Evolutionary conservation across 2,329 filamentous ascomycete genomes (phyloP), one percentile per base, ranked within the genome.

Genomic region (Gremmenia infestans): DNA sequence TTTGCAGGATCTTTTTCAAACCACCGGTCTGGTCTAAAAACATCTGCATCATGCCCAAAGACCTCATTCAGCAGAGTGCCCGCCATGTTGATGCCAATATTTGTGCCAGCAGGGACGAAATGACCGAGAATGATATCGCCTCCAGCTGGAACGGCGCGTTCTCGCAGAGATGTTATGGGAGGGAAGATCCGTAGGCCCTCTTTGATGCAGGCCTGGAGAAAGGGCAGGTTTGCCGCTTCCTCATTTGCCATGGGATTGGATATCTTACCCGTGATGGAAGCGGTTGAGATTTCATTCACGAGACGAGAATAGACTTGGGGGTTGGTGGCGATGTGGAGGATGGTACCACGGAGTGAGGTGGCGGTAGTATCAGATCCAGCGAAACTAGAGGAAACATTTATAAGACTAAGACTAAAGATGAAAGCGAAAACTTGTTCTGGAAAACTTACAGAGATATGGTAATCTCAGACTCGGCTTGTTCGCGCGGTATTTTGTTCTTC

Each of bases 351-450:
- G 9, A 85, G 74, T 2, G 75, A 75, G 0, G 78, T 80, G 0
- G 82, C 79, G 0, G 81, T 82, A 0, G 80, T 82, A 57, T 84
- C 82, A 0, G 79, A 79, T 4, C 81, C 82, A 4, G 81, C 81
- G 5, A 81, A 71, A 42, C 59, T 54, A 19, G 5, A 14, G 36
- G 22, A 59, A 12, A 60, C 37, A 15, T 25, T 5, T 42, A 35
- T 48, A 9, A 39, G 23, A n/a, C 11, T 36, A 19, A 19, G 17
- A 7, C 6, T 9, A 43, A 12, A 19, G 6, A 17, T 42, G 15
- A 40, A 46, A 9, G 37, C 3, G 4, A 32, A 32, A 4, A 12
- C 3, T 4, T 4, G 28, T 3, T 32, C 9, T 11, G 4, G 28
- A 32, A 32, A 23, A 37, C 58, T 35, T 53, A 63, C 60, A 74